These are phyloP conservation scores for Bimuria novae-zelandiae DNA, from an alignment of 2,329 filamentous ascomycete genomes.

Conservation along the genomic window DNA sequence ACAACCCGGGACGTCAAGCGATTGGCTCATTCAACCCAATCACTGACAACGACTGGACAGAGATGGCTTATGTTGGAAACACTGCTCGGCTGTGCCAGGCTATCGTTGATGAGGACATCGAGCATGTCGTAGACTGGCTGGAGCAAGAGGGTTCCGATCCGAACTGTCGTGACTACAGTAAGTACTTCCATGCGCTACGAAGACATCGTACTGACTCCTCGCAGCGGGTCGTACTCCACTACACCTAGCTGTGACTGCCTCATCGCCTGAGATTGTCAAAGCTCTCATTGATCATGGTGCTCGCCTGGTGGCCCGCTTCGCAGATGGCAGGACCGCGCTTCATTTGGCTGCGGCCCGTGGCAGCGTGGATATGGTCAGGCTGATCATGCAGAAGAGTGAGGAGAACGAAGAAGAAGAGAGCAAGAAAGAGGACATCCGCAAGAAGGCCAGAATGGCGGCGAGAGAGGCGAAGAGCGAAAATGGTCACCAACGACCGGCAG, in stretches of 20 bases:
- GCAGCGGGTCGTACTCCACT: conserved; percentile 70
- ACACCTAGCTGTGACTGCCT: conserved; percentile 73
- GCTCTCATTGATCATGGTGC: conserved; percentile 73
- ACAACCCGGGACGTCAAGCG: conserved; percentile 78
- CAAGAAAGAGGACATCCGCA: conserved; percentile 58
- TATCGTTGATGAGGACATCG: conserved; percentile 74
- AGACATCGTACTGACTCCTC: neutral
- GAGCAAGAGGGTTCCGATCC: conserved; percentile 70
- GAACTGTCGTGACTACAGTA: conserved; percentile 62
- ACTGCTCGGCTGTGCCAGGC: conserved; percentile 78
- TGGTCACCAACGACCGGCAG: conserved; percentile 27
- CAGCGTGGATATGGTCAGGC: conserved; percentile 68
- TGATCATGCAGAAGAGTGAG: conserved; percentile 73
- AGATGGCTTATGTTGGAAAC: conserved; percentile 87
- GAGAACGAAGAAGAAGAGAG: conserved; percentile 72
- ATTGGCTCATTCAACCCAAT: conserved; percentile 78
- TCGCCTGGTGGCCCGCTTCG: conserved; percentile 72
- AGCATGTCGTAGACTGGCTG: conserved; percentile 72
- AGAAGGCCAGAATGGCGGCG: conserved; percentile 33
- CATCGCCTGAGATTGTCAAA: conserved; percentile 71
- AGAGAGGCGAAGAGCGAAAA: conserved; percentile 19
- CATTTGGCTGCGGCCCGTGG: conserved; percentile 79
- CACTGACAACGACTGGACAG: conserved; percentile 83
- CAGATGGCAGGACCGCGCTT: conserved; percentile 80
- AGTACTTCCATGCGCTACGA: neutral